phyloP scores from a whole-genome alignment of 164 flowering plant species.

The Tinospora cordifolia region DNA sequence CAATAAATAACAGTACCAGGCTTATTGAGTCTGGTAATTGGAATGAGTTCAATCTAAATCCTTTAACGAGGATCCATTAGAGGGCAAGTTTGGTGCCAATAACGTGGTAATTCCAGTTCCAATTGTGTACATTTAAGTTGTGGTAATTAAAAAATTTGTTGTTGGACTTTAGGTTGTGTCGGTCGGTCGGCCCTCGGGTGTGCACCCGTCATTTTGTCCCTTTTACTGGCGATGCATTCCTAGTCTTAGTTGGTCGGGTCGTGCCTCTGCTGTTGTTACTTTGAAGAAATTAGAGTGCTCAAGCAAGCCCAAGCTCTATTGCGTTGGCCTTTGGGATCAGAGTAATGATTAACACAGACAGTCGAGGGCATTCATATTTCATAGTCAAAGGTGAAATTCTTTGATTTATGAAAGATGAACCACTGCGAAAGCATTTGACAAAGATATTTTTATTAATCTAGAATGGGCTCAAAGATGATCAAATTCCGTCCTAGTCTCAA shows the following conservation, averaged over 20 bases:
- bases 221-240: no score
- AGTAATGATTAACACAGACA: background rate
- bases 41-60: no score
- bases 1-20: background rate
- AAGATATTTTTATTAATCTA: constrained; percentile 2
- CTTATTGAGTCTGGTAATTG: no score
- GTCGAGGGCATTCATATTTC: background rate
- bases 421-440: constrained; percentile 4
- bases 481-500: background rate
- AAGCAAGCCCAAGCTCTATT: background rate
- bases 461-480: background rate
- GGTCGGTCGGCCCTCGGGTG: no score
- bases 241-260: no score
- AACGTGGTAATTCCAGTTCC: background rate
- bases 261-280: no score
- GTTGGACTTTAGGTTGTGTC: background rate
- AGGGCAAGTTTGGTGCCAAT: no score
- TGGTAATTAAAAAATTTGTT: background rate
- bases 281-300: no score
- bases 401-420: background rate
- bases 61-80: no score
- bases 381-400: constrained; percentile 4
- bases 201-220: no score
- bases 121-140: constrained; percentile 1
- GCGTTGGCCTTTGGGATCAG: background rate